Evolutionary conservation across 495 filamentous ascomycete genomes (phyloP).

Genomic region (Aspergillus biplanus): DNA sequence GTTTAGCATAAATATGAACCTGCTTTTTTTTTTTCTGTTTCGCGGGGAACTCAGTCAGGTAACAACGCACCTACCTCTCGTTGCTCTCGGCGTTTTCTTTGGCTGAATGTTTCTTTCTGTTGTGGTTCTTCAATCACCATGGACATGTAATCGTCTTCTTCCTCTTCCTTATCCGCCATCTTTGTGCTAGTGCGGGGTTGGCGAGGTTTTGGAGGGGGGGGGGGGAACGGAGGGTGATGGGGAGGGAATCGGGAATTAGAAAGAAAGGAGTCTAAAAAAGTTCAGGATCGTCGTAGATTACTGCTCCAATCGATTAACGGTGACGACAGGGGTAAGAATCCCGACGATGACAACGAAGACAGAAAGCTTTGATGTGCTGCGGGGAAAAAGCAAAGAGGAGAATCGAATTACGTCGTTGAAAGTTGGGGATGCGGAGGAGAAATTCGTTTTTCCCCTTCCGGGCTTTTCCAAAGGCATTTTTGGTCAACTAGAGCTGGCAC

Average conservation of each 20-base stretch:
- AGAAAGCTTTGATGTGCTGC: background rate
- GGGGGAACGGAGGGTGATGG: background rate
- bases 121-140: slow-evolving; percentile 62
- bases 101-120: slow-evolving; percentile 59
- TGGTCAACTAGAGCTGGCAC: background rate
- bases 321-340: background rate
- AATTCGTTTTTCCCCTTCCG: slow-evolving; percentile 13
- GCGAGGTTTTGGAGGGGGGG: background rate
- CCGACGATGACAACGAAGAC: background rate
- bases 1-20: too few species aligned
- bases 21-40: too few species aligned
- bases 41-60: too few species aligned
- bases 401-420: background rate
- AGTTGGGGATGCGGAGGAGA: slow-evolving; percentile 10
- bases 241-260: background rate
- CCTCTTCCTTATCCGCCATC: slow-evolving; percentile 28
- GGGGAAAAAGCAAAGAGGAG: slow-evolving; percentile 7
- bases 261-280: background rate
- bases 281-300: background rate
- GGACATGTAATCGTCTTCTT: slow-evolving; percentile 69
- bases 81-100: slow-evolving; percentile 57
- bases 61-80: slow-evolving; percentile 48
- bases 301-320: background rate
- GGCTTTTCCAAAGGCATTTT: background rate
- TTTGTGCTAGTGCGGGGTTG: background rate